These are phyloP conservation scores for Skeletonema potamos DNA, from an alignment of 108 stramenopile genomes.

Conservation along the genomic window DNA sequence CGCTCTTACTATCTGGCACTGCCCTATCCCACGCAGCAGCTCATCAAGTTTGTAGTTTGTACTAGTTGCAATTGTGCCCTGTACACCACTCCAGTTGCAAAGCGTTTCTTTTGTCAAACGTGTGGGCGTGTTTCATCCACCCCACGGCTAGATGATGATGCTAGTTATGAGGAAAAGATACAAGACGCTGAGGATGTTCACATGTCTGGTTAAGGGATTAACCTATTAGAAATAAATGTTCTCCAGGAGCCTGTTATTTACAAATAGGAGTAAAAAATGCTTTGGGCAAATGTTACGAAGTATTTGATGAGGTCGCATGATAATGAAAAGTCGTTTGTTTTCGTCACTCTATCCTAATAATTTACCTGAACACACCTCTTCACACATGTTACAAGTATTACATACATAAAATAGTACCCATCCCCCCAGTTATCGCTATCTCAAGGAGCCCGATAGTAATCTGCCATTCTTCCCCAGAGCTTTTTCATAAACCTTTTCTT, in stretches of 20 bases:
- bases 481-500: slow-evolving; percentile 12
- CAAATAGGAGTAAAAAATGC: not conserved
- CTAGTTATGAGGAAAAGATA: not conserved
- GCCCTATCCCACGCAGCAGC: not conserved
- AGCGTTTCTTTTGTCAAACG: not conserved
- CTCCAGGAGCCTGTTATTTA: not conserved
- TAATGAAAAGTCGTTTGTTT: too few relatives aligned
- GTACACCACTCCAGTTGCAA: not conserved
- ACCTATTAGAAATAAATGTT: not conserved
- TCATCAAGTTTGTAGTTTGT: not conserved
- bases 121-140: not conserved
- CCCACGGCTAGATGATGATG: not conserved
- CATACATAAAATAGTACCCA: too few relatives aligned
- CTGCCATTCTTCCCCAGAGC: slow-evolving; percentile 12
- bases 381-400: not conserved
- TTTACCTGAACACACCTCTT: not conserved
- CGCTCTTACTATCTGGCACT: not conserved
- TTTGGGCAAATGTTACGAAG: not conserved
- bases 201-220: not conserved
- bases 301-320: not conserved
- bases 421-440: not conserved
- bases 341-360: too few relatives aligned
- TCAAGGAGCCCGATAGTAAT: not conserved
- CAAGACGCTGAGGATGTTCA: not conserved
- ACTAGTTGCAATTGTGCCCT: not conserved